Evolutionary conservation across 148 eudicot genomes (phyloP).

Genomic region (Cornus controversa): DNA sequence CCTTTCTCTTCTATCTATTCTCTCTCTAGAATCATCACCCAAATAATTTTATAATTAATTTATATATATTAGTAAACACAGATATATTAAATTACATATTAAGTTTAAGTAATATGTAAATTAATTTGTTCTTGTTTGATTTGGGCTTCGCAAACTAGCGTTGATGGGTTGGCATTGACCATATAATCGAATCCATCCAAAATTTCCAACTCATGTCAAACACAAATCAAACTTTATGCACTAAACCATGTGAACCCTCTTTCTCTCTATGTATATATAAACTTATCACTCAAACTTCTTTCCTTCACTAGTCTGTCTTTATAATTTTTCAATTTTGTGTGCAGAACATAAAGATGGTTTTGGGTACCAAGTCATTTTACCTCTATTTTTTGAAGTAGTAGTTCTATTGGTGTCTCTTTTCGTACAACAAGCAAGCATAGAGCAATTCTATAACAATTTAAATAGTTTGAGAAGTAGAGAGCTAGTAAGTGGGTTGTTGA

Average conservation of each 20-base stretch:
- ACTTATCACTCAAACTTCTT: not conserved
- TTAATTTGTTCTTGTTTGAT: too few relatives aligned
- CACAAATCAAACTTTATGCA: not conserved
- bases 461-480: conserved; percentile 27
- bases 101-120: too few relatives aligned
- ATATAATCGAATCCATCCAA: too few relatives aligned
- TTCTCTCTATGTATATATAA: not conserved
- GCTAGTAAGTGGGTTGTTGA: conserved; percentile 40
- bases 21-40: too few relatives aligned
- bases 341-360: conserved; percentile 14
- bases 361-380: not conserved
- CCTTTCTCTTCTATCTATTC: too few relatives aligned
- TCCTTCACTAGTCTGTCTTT: not conserved
- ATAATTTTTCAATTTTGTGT: not conserved
- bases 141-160: too few relatives aligned
- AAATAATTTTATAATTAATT: too few relatives aligned
- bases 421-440: conserved; percentile 3
- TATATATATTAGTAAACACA: too few relatives aligned
- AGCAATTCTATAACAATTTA: not conserved
- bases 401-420: not conserved
- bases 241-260: not conserved
- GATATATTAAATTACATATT: too few relatives aligned
- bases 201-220: not conserved
- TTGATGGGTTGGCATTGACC: too few relatives aligned
- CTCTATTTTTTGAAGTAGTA: conserved; percentile 7